Conservation (phyloP, 2,329 filamentous ascomycete species). For the Raffaelea arxii region DNA sequence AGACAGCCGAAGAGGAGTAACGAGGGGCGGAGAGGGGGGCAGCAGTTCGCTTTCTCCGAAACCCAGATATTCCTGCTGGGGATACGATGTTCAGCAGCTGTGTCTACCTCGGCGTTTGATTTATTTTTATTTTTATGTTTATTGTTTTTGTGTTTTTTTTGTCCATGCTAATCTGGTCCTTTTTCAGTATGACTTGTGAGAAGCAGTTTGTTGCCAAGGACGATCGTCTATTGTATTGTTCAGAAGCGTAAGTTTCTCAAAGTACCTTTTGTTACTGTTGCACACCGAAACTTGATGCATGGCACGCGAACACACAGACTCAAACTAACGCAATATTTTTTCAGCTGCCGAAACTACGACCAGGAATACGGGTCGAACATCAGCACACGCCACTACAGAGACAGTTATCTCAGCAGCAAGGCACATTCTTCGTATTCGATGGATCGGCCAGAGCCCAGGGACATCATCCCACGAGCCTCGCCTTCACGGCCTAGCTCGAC, state of each 20-base stretch:
- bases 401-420: slow-evolving; percentile 6
- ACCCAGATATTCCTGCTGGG: neutral
- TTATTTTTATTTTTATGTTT: too few species aligned
- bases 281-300: neutral
- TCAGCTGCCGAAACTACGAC: slow-evolving; percentile 45
- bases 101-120: too few species aligned
- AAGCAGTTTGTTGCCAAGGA: slow-evolving; percentile 54
- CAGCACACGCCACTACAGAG: slow-evolving; percentile 11
- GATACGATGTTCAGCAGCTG: too few species aligned
- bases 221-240: slow-evolving; percentile 52
- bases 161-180: too few species aligned
- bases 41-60: slow-evolving; percentile 5
- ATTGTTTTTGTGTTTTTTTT: too few species aligned
- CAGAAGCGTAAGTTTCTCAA: slow-evolving; percentile 43
- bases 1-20: slow-evolving; percentile 6
- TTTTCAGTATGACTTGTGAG: slow-evolving; percentile 52
- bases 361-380: slow-evolving; percentile 23
- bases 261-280: too few species aligned
- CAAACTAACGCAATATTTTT: neutral
- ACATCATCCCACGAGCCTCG: slow-evolving; percentile 55
- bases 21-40: slow-evolving; percentile 15
- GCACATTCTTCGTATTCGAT: slow-evolving; percentile 33
- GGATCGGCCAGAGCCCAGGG: slow-evolving; percentile 42
- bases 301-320: neutral
- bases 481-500: slow-evolving; percentile 50